A percentile compares a stretch with the other conserved stretches of the same genome.
These are phyloP conservation scores for Colletotrichum sp. DNA, from an alignment of 2,329 filamentous ascomycete genomes.

Conservation along the genomic window DNA sequence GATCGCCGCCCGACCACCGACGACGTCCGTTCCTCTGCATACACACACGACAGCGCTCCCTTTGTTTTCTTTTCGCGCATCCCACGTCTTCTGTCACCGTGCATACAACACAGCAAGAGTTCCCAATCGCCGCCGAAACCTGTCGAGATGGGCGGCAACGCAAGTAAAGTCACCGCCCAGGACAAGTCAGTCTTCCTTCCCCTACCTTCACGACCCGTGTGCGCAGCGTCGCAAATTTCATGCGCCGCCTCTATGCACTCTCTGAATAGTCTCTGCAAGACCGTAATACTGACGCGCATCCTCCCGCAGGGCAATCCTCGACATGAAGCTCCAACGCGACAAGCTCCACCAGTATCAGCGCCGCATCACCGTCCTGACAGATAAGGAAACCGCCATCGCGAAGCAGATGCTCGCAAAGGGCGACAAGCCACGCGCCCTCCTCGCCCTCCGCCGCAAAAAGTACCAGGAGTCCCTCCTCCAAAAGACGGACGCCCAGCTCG, in stretches of 20 bases:
- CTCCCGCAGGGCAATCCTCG: slow-evolving; percentile 85
- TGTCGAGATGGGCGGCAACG: slow-evolving; percentile 56
- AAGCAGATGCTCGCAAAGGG: slow-evolving; percentile 79
- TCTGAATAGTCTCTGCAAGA: slow-evolving; percentile 1
- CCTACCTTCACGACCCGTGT: background rate
- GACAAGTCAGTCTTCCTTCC: slow-evolving; percentile 71
- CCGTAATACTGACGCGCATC: background rate
- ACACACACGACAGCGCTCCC: background rate
- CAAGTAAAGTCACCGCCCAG: slow-evolving; percentile 70
- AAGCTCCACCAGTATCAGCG: slow-evolving; percentile 96
- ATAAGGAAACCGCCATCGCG: slow-evolving; percentile 86
- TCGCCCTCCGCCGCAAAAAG: slow-evolving; percentile 93
- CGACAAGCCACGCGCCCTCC: slow-evolving; percentile 81
- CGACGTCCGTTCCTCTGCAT: background rate
- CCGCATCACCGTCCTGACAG: slow-evolving; percentile 84
- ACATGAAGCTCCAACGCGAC: slow-evolving; percentile 97
- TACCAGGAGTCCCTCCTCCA: slow-evolving; percentile 90
- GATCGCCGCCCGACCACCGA: slow-evolving; percentile 3
- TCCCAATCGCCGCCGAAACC: background rate
- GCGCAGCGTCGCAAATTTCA: background rate
- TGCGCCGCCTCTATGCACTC: slow-evolving; percentile 14
- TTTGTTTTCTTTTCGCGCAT: background rate
- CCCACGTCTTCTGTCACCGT: background rate
- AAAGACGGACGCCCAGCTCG: slow-evolving; percentile 93
- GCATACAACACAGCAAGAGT: background rate